Percentiles rank a stretch among this genome's conserved stretches.
These are phyloP conservation scores for Geotrichum macrosporum DNA, from an alignment of 1,139 yeast genomes.

Conservation along the genomic window DNA sequence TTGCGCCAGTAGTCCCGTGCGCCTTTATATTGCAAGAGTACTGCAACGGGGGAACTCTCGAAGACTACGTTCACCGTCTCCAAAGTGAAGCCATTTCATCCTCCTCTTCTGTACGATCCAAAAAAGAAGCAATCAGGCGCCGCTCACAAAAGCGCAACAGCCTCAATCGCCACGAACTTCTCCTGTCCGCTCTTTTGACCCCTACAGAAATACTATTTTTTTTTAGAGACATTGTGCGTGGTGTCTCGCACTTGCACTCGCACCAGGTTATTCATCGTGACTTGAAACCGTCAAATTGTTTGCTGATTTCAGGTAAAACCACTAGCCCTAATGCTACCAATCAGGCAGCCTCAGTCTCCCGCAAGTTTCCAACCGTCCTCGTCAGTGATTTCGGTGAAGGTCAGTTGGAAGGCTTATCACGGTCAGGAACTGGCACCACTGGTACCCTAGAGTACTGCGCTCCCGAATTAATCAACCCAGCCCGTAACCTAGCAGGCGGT, in stretches of 20 bases:
- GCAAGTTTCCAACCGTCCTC: slow-evolving; percentile 56
- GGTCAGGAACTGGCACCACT: slow-evolving; percentile 68
- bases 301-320: slow-evolving; percentile 43
- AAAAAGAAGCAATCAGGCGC: slow-evolving; percentile 23
- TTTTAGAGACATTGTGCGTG: slow-evolving; percentile 62
- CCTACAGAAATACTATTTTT: slow-evolving; percentile 57
- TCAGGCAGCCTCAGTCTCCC: neutral
- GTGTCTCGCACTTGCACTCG: slow-evolving; percentile 66
- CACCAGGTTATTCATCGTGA: slow-evolving; percentile 81
- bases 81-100: slow-evolving; percentile 8
- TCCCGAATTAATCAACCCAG: slow-evolving; percentile 59
- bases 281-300: slow-evolving; percentile 81
- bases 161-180: neutral
- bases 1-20: slow-evolving; percentile 67
- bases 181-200: slow-evolving; percentile 36
- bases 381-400: slow-evolving; percentile 93
- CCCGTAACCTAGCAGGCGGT: neutral
- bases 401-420: slow-evolving; percentile 56
- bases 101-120: neutral
- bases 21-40: slow-evolving; percentile 81
- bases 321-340: slow-evolving; percentile 26
- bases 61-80: slow-evolving; percentile 48
- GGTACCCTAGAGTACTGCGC: slow-evolving; percentile 87
- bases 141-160: slow-evolving; percentile 18
- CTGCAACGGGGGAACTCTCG: slow-evolving; percentile 84